A percentile compares a stretch with the other conserved stretches of the same genome.
Evolutionary conservation across 1,284 basidiomycete species (phyloP).

Genomic region (Cryptococcus sp.): DNA sequence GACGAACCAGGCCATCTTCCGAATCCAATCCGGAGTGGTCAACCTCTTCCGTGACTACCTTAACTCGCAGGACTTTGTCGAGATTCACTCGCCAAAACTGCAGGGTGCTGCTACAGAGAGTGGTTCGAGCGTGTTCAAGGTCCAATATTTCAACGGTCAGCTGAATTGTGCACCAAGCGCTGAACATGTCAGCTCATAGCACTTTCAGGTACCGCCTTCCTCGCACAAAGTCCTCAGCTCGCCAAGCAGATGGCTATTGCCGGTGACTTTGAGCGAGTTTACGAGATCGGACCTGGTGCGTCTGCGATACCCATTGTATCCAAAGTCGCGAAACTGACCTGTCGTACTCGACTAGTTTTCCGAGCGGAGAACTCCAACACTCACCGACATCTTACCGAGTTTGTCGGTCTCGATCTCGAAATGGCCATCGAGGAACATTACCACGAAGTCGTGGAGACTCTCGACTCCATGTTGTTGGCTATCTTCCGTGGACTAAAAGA

Average conservation of each 20-base stretch:
- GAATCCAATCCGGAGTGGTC: constrained; percentile 82
- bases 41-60: constrained; percentile 87
- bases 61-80: constrained; percentile 66
- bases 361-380: constrained; percentile 98
- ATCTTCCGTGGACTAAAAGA: constrained; percentile 82
- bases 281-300: constrained; percentile 78
- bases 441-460: constrained; percentile 87
- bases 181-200: not conserved
- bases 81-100: constrained; percentile 97
- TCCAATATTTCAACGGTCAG: constrained; percentile 93
- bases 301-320: not conserved
- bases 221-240: constrained; percentile 95
- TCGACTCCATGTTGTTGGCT: constrained; percentile 78
- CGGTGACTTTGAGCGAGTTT: constrained; percentile 96
- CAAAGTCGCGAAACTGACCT: not conserved
- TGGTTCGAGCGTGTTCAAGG: constrained; percentile 96
- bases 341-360: constrained; percentile 64
- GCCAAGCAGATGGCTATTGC: constrained; percentile 99
- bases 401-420: constrained; percentile 97
- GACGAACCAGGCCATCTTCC: constrained; percentile 97
- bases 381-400: constrained; percentile 97
- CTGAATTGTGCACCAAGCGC: not conserved
- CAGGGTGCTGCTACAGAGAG: constrained; percentile 97
- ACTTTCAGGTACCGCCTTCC: constrained; percentile 65
- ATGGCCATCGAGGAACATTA: constrained; percentile 99